Conservation (phyloP, 2,329 filamentous ascomycete genomes). For the Diaporthe ampelina region DNA sequence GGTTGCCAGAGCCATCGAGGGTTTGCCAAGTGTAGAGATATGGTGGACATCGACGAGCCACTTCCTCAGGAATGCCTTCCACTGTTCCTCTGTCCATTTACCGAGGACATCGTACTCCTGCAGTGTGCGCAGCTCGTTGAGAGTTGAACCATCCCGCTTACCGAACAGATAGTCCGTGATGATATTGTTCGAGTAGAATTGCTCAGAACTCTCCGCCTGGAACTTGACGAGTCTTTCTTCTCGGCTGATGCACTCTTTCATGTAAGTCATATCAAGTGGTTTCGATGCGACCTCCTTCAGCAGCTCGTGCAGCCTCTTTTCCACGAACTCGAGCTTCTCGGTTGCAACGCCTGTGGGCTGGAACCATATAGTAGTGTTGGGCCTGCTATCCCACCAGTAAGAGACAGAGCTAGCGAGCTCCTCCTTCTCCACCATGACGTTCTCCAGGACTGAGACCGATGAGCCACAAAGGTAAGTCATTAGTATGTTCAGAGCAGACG, state of each 20-base stretch:
- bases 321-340: conserved; percentile 84
- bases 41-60: conserved; percentile 91
- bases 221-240: conserved; percentile 87
- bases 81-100: conserved; percentile 85
- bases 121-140: conserved; percentile 71
- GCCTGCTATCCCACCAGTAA: conserved; percentile 83
- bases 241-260: conserved; percentile 87
- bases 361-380: conserved; percentile 87
- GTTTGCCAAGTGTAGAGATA: conserved; percentile 88
- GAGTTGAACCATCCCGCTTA: conserved; percentile 82
- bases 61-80: conserved; percentile 84
- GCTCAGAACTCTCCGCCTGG: conserved; percentile 83
- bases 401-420: conserved; percentile 89
- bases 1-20: conserved; percentile 83
- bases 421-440: conserved; percentile 92
- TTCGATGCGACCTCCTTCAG: conserved; percentile 85
- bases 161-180: conserved; percentile 96
- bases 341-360: conserved; percentile 89
- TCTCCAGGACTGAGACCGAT: conserved; percentile 92
- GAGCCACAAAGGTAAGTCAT: conserved; percentile 92
- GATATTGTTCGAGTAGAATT: conserved; percentile 86
- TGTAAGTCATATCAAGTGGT: conserved; percentile 89
- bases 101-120: conserved; percentile 77
- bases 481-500: conserved; percentile 82
- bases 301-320: conserved; percentile 87